Conservation (phyloP, 192 early-diverging fungal species). For the Coemansia pectinata region DNA sequence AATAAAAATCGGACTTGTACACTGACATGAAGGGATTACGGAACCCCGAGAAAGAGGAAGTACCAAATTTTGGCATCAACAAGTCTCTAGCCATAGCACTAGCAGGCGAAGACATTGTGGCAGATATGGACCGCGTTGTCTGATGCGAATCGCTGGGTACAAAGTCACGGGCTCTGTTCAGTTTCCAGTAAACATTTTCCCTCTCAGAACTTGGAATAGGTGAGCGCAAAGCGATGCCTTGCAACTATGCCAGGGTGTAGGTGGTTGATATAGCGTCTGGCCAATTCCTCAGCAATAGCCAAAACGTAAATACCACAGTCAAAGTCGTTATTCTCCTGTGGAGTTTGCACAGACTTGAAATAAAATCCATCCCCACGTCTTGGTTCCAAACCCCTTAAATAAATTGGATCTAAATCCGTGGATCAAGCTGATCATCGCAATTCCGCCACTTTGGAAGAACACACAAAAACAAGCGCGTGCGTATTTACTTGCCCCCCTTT, state of each 20-base stretch:
- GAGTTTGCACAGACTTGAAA: conserved; percentile 55
- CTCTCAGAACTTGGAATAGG: background rate
- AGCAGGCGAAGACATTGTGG: conserved; percentile 9
- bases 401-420: background rate
- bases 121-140: background rate
- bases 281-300: conserved; percentile 54
- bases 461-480: background rate
- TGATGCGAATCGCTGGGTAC: too few species aligned
- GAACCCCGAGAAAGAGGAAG: conserved; percentile 30
- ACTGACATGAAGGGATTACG: conserved; percentile 22
- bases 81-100: conserved; percentile 44
- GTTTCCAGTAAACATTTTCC: conserved; percentile 8
- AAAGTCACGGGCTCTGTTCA: background rate
- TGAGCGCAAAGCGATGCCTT: background rate
- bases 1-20: background rate
- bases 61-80: conserved; percentile 36
- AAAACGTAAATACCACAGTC: conserved; percentile 53
- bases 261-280: conserved; percentile 45
- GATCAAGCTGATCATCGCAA: background rate
- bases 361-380: conserved; percentile 6
- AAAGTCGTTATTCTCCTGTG: conserved; percentile 55
- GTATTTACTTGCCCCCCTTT: background rate
- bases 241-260: background rate
- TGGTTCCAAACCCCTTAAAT: too few species aligned
- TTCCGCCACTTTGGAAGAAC: background rate